A percentile compares a stretch with the other conserved stretches of the same genome.
These are phyloP conservation scores for Chernovozyma aurita DNA, from an alignment of 1,139 yeast genomes.

Conservation along the genomic window DNA sequence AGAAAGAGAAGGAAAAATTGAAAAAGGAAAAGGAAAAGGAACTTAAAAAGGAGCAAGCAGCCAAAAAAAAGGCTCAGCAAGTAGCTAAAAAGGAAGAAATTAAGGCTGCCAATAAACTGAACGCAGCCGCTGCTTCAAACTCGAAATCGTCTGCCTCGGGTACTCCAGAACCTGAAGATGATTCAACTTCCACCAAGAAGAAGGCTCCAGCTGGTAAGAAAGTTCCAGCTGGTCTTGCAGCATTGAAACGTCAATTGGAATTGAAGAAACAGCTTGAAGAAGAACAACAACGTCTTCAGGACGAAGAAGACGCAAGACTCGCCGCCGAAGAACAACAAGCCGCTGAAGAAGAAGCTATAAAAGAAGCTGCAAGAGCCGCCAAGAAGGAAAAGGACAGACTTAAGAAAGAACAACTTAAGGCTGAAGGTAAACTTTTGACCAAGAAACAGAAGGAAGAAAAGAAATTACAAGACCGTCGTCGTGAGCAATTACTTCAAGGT, in stretches of 20 bases:
- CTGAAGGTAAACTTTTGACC: slow-evolving; percentile 87
- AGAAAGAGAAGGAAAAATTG: slow-evolving; percentile 95
- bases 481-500: slow-evolving; percentile 78
- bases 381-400: slow-evolving; percentile 83
- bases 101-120: slow-evolving; percentile 57
- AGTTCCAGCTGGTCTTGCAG: slow-evolving; percentile 77
- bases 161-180: slow-evolving; percentile 34
- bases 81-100: slow-evolving; percentile 64
- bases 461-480: slow-evolving; percentile 81
- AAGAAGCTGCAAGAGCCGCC: slow-evolving; percentile 67
- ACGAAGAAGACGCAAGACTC: slow-evolving; percentile 62
- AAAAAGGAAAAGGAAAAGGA: slow-evolving; percentile 97
- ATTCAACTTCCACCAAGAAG: slow-evolving; percentile 34
- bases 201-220: slow-evolving; percentile 44
- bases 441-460: slow-evolving; percentile 95
- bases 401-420: slow-evolving; percentile 75
- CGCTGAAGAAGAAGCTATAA: slow-evolving; percentile 59
- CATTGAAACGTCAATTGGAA: slow-evolving; percentile 80
- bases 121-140: slow-evolving; percentile 46
- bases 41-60: slow-evolving; percentile 86
- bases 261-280: slow-evolving; percentile 80
- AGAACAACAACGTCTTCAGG: slow-evolving; percentile 58
- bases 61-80: slow-evolving; percentile 67
- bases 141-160: slow-evolving; percentile 18
- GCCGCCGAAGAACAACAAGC: slow-evolving; percentile 59